phyloP scores from a whole-genome alignment of 2,329 filamentous ascomycete species.

The Phaeoacremonium minimum region DNA sequence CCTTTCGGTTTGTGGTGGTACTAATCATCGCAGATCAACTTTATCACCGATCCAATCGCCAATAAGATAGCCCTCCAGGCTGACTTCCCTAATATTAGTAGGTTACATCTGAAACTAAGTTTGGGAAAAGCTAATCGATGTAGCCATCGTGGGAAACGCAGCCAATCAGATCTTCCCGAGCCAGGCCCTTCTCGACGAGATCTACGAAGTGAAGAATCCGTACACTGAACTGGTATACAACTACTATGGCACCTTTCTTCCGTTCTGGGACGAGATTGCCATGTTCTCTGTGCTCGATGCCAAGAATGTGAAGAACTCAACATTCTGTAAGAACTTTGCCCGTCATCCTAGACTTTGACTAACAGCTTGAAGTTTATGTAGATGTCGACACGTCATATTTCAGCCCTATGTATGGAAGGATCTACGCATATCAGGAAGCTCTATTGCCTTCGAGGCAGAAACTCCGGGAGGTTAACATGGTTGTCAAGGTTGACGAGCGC shows the following conservation, averaged over 20 bases:
- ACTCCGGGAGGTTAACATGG: constrained; percentile 13
- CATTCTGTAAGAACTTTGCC: constrained; percentile 10
- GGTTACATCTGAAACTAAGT: neutral
- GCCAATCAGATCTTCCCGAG: no score
- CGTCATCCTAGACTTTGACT: neutral
- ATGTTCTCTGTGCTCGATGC: constrained; percentile 13
- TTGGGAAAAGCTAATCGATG: neutral
- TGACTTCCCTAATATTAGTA: constrained; percentile 35
- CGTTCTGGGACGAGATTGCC: constrained; percentile 17
- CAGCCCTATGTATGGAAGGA: constrained; percentile 16
- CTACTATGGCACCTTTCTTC: constrained; percentile 9
- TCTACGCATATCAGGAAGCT: constrained; percentile 12
- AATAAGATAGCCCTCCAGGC: constrained; percentile 44
- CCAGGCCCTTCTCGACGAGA: constrained; percentile 21
- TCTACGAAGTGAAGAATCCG: constrained; percentile 11
- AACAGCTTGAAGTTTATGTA: constrained; percentile 10
- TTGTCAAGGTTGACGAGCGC: constrained; percentile 11
- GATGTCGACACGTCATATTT: constrained; percentile 15
- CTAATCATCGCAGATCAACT: constrained; percentile 41
- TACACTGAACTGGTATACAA: constrained; percentile 13
- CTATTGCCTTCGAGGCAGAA: constrained; percentile 10
- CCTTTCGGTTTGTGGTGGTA: constrained; percentile 15
- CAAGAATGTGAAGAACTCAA: constrained; percentile 13
- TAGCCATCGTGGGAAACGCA: constrained; percentile 36
- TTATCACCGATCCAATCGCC: constrained; percentile 46